A percentile compares a stretch with the other conserved stretches of the same genome.
Evolutionary conservation across 2,329 filamentous ascomycete genomes (phyloP).

Genomic region (Alternaria triticina): DNA sequence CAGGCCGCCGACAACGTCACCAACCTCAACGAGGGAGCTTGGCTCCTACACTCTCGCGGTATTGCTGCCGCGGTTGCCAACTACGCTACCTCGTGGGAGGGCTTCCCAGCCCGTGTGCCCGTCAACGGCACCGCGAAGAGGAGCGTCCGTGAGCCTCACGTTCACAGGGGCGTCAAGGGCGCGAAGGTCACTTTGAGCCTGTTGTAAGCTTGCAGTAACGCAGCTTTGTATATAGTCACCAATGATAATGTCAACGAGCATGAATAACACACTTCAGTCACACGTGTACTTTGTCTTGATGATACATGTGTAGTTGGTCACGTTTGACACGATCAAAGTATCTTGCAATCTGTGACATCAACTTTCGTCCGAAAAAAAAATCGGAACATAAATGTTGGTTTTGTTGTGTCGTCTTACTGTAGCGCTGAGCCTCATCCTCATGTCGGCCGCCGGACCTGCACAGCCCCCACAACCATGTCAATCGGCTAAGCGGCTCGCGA

Average conservation of each 20-base stretch:
- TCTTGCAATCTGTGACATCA: too few relatives aligned
- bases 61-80: constrained; percentile 46
- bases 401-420: neutral
- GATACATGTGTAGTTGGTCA: neutral
- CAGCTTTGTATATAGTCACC: neutral
- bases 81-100: constrained; percentile 35
- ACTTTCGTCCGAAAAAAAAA: neutral
- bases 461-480: constrained; percentile 4
- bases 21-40: constrained; percentile 44
- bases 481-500: constrained; percentile 7
- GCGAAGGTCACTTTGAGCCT: neutral
- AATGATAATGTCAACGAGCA: neutral
- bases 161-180: neutral
- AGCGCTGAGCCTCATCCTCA: neutral
- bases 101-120: constrained; percentile 33
- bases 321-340: neutral
- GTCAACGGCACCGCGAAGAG: constrained; percentile 4
- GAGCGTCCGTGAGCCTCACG: constrained; percentile 2
- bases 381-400: neutral
- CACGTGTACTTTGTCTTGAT: neutral
- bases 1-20: constrained; percentile 41
- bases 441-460: constrained; percentile 3
- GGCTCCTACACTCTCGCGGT: constrained; percentile 35
- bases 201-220: neutral
- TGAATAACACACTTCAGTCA: neutral